Conservation (phyloP, 257 asterid species). For the Solanum stenotomum region DNA sequence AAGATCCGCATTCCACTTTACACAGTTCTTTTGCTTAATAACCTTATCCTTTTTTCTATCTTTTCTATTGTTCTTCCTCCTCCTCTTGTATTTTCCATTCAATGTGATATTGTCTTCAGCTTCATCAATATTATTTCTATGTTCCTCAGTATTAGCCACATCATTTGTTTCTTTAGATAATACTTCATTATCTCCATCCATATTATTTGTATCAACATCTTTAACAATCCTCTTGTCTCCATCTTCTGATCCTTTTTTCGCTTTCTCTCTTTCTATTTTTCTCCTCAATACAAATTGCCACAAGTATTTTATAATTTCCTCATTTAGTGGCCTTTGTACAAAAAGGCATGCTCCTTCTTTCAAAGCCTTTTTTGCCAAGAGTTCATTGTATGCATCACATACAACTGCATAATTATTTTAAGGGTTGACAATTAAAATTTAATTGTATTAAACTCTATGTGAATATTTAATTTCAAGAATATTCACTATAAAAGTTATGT, state of each 20-base stretch:
- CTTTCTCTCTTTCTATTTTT: neutral
- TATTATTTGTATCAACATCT: neutral
- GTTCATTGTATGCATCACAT: neutral
- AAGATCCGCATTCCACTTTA: constrained; percentile 15
- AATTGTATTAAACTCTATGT: neutral
- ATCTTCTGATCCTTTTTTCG: neutral
- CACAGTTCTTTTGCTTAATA: neutral
- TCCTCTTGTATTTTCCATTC: neutral
- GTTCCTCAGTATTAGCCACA: neutral
- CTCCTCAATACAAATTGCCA: neutral
- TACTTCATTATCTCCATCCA: neutral
- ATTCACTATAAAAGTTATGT: neutral
- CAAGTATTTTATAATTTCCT: neutral
- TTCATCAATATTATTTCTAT: neutral
- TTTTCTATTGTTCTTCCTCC: neutral
- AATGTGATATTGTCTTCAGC: neutral
- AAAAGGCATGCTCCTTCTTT: neutral
- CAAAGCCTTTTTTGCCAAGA: neutral
- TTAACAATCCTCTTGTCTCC: neutral
- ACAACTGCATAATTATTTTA: neutral
- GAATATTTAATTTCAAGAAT: neutral
- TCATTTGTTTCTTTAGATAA: neutral
- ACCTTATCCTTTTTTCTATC: neutral
- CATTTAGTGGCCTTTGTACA: neutral
- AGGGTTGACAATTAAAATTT: neutral